These are phyloP conservation scores for Sphagnum tenellum DNA, from an alignment of 225 moss, liverwort and hornwort genomes.

Conservation along the genomic window DNA sequence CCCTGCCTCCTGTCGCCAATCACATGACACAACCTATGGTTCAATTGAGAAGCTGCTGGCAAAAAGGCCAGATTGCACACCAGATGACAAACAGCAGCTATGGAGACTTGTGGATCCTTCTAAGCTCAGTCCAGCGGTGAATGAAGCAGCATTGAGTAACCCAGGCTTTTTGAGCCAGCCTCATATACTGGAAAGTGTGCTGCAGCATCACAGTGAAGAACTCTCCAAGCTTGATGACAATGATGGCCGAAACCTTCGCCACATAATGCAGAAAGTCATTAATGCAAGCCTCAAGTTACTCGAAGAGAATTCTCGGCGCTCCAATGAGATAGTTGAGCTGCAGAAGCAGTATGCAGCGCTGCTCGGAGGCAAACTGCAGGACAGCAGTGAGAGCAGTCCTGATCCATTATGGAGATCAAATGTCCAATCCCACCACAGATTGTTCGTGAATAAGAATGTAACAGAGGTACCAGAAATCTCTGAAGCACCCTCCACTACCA, in stretches of 20 bases:
- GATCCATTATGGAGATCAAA: constrained; percentile 57
- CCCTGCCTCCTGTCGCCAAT: constrained; percentile 52
- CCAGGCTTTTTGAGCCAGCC: constrained; percentile 80
- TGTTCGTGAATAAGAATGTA: constrained; percentile 54
- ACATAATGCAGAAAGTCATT: constrained; percentile 90
- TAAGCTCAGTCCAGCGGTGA: constrained; percentile 64
- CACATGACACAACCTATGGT: constrained; percentile 68
- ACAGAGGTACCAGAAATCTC: constrained; percentile 69
- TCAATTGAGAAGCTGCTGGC: constrained; percentile 77
- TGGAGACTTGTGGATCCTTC: constrained; percentile 82
- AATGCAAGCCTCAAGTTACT: constrained; percentile 84
- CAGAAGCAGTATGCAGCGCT: constrained; percentile 68
- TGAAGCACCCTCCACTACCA: constrained; percentile 46
- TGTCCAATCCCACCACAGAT: constrained; percentile 28
- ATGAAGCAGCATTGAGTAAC: constrained; percentile 70
- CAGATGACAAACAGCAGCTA: constrained; percentile 51
- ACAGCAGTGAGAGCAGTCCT: constrained; percentile 66
- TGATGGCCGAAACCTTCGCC: constrained; percentile 66
- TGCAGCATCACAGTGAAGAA: constrained; percentile 84
- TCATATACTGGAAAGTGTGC: constrained; percentile 76
- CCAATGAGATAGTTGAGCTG: constrained; percentile 62
- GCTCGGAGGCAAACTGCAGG: constrained; percentile 58
- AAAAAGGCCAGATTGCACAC: constrained; percentile 24
- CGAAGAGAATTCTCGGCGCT: constrained; percentile 81
- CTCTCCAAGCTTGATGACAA: constrained; percentile 66